phyloP scores from a whole-genome alignment of 2,329 filamentous ascomycete species.

The Torrubiella hemipterigena region DNA sequence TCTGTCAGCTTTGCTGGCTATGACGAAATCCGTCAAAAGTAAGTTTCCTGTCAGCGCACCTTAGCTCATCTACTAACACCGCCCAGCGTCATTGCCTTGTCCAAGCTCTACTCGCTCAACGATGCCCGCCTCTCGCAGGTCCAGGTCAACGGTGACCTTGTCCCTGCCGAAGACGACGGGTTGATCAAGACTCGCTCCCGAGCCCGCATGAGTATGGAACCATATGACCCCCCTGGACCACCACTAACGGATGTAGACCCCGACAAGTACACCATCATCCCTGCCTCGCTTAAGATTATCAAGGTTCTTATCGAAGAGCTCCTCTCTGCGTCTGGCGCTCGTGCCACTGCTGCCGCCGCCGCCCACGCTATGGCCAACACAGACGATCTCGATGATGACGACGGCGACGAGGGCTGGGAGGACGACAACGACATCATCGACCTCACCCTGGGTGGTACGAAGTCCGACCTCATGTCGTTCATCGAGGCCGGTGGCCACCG shows the following conservation, averaged over 20 bases:
- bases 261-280: conserved; percentile 77
- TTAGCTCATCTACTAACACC: not conserved
- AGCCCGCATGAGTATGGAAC: conserved; percentile 57
- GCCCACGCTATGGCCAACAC: conserved; percentile 50
- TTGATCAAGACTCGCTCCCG: conserved; percentile 90
- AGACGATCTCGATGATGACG: conserved; percentile 48
- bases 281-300: conserved; percentile 85
- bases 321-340: conserved; percentile 61
- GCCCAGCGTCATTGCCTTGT: conserved; percentile 73
- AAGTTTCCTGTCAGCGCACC: conserved; percentile 20
- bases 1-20: conserved; percentile 96
- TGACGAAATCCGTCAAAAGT: conserved; percentile 95
- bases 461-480: conserved; percentile 71
- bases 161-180: conserved; percentile 57
- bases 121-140: conserved; percentile 69
- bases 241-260: conserved; percentile 42
- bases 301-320: conserved; percentile 94
- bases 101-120: conserved; percentile 79
- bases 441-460: conserved; percentile 56
- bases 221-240: conserved; percentile 7
- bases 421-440: conserved; percentile 70
- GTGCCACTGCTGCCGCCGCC: conserved; percentile 47
- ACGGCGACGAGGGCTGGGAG: conserved; percentile 79
- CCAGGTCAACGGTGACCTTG: conserved; percentile 82
- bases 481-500: conserved; percentile 48